Evolutionary conservation across 805 yeast species (phyloP).

Genomic region (Ogataea corticis): DNA sequence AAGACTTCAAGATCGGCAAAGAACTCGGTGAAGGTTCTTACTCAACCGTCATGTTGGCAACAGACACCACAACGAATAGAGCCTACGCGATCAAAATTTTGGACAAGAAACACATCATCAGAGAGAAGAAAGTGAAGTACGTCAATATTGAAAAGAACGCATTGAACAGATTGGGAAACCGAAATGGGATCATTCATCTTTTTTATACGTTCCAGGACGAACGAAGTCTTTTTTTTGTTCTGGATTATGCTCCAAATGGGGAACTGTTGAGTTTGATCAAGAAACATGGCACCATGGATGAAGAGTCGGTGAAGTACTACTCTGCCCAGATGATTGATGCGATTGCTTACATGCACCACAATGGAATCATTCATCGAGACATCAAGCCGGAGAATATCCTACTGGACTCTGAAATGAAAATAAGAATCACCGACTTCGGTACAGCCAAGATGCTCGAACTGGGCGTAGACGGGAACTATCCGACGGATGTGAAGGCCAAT

Average conservation of each 20-base stretch:
- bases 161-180: slow-evolving; percentile 60
- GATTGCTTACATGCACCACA: slow-evolving; percentile 65
- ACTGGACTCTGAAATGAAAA: slow-evolving; percentile 57
- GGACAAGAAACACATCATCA: slow-evolving; percentile 75
- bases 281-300: slow-evolving; percentile 68
- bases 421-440: slow-evolving; percentile 81
- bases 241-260: slow-evolving; percentile 80
- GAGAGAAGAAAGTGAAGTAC: slow-evolving; percentile 80
- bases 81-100: slow-evolving; percentile 75
- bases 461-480: slow-evolving; percentile 53
- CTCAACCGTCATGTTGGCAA: slow-evolving; percentile 87
- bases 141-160: slow-evolving; percentile 84
- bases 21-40: slow-evolving; percentile 95
- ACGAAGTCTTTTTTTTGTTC: slow-evolving; percentile 66
- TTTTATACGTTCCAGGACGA: slow-evolving; percentile 82
- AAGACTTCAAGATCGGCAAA: slow-evolving; percentile 85
- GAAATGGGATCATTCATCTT: slow-evolving; percentile 65
- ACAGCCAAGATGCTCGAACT: slow-evolving; percentile 74
- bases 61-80: slow-evolving; percentile 63
- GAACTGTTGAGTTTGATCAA: slow-evolving; percentile 70
- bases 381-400: slow-evolving; percentile 81
- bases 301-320: slow-evolving; percentile 66
- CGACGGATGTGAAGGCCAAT: slow-evolving; percentile 66
- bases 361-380: slow-evolving; percentile 80
- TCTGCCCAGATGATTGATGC: slow-evolving; percentile 77